phyloP scores from a whole-genome alignment of 2,329 filamentous ascomycete species.

The Ophiocordyceps unilateralis region DNA sequence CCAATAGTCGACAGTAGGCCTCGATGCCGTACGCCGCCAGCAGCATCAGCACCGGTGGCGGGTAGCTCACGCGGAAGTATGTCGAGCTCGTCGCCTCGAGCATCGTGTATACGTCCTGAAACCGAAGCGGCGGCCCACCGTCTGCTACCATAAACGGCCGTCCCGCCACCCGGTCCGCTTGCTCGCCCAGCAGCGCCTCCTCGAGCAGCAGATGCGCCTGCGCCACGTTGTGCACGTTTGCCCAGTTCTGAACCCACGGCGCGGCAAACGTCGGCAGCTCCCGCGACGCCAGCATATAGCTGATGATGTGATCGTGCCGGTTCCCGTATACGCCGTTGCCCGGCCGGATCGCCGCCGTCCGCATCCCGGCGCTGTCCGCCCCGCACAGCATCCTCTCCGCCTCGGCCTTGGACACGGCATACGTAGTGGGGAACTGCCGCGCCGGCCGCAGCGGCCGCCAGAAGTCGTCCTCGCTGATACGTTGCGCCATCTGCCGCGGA shows the following conservation, averaged over 20 bases:
- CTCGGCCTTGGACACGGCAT: constrained; percentile 31
- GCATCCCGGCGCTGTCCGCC: constrained; percentile 23
- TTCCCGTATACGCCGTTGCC: constrained; percentile 35
- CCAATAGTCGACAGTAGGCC: constrained; percentile 5
- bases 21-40: constrained; percentile 15
- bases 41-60: constrained; percentile 19
- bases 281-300: constrained; percentile 17
- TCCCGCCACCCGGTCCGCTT: constrained; percentile 20
- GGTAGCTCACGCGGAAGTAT: constrained; percentile 12
- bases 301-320: constrained; percentile 17
- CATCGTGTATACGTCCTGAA: constrained; percentile 21
- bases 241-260: constrained; percentile 30
- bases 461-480: constrained; percentile 27
- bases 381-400: constrained; percentile 32
- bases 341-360: constrained; percentile 35
- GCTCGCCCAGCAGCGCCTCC: constrained; percentile 25
- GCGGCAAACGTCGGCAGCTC: constrained; percentile 24
- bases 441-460: constrained; percentile 19
- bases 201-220: constrained; percentile 36
- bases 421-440: constrained; percentile 29
- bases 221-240: constrained; percentile 32
- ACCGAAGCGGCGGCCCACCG: constrained; percentile 24
- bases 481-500: constrained; percentile 24
- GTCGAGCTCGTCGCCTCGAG: constrained; percentile 13
- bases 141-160: constrained; percentile 34